Base-by-base conservation (phyloP, 2,329 filamentous ascomycete species). In the Aureobasidium sp. region DNA sequence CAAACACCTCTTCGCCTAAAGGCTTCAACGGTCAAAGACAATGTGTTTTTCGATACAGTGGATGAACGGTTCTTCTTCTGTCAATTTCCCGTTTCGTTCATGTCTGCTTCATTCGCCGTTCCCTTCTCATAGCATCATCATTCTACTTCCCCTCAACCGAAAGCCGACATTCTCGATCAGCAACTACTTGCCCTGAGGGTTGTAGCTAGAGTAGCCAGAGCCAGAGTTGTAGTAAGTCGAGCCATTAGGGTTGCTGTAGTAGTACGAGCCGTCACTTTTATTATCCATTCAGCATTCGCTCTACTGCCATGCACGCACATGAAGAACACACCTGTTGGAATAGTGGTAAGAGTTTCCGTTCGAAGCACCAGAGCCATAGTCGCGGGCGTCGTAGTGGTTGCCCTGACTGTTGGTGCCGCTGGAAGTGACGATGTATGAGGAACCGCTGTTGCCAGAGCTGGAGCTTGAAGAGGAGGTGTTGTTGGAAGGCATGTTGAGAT, bases 221-320 rank as follows among this genome's bases (percentile, higher is more conserved):
- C 81, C 80, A 58, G 75, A 68, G 67, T 84, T 84, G 74, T 85
- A 71, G 71, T 88, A 88, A 34, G 79, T 84, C 63, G 79, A 85
- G 12, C 55, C 55, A 38, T 56, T 40, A 40, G 81, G 69, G 70
- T 87, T 88, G 64, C 77, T 79, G 70, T 87, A 88, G 71, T 88
- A 86, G 74, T 88, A 88, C 1, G 81, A 85, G 32, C 83, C 82
- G 60, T 86, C 63, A 25, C 56, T 57, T 25, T 21, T 47, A 1
- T 4, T 30, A 35, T 12, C 4, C n/a, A 25, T 48, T 19, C 5
- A 48, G 25, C 17, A 12, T 7, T 50, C 7, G 22, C 14, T 21
- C 3, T 11, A 35, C 5, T 7, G 4, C 6, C 2, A 7, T 19
- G 12, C 27, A 1, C 19, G 10, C 16, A 25, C 10, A 14, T 21